Conservation (phyloP, 2,329 filamentous ascomycete genomes). For the Diaporthe sp. region DNA sequence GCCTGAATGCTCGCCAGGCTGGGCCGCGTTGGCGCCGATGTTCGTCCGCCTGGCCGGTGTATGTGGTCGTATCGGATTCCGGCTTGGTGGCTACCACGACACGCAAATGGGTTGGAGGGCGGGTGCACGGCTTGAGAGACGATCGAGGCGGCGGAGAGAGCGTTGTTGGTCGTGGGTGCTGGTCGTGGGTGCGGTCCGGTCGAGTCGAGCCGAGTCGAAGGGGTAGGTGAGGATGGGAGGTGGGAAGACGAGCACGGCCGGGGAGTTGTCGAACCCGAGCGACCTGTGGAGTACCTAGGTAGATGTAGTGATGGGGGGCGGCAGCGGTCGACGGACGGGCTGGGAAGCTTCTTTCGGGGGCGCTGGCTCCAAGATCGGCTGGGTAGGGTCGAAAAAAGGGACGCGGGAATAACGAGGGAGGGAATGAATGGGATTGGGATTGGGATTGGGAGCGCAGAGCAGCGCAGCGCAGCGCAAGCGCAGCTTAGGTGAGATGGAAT, state of each 20-base stretch:
- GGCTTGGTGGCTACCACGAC: neutral
- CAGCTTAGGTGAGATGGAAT: constrained; percentile 19
- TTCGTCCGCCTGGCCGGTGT: constrained; percentile 41
- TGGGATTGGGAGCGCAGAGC: constrained; percentile 5
- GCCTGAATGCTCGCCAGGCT: constrained; percentile 58
- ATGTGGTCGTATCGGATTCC: constrained; percentile 21
- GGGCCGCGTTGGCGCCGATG: constrained; percentile 50
- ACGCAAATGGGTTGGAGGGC: neutral
- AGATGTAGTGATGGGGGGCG: constrained; percentile 20
- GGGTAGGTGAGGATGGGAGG: neutral
- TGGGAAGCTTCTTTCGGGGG: constrained; percentile 29
- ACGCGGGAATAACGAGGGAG: constrained; percentile 34
- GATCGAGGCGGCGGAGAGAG: constrained; percentile 8
- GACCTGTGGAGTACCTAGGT: constrained; percentile 29
- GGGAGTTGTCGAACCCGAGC: constrained; percentile 29
- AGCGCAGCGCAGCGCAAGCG: constrained; percentile 17
- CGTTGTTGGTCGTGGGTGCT: neutral
- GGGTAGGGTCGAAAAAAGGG: constrained; percentile 25
- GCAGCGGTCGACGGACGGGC: constrained; percentile 16
- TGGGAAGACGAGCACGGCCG: constrained; percentile 22
- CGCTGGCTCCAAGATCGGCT: constrained; percentile 14
- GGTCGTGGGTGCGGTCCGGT: neutral
- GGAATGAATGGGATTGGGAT: constrained; percentile 13
- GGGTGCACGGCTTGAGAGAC: constrained; percentile 1
- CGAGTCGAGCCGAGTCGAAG: constrained; percentile 14